Percentiles rank a stretch among this genome's conserved stretches.
These are phyloP conservation scores for Pythium periplocum DNA, from an alignment of 352 stramenopile genomes.

Conservation along the genomic window DNA sequence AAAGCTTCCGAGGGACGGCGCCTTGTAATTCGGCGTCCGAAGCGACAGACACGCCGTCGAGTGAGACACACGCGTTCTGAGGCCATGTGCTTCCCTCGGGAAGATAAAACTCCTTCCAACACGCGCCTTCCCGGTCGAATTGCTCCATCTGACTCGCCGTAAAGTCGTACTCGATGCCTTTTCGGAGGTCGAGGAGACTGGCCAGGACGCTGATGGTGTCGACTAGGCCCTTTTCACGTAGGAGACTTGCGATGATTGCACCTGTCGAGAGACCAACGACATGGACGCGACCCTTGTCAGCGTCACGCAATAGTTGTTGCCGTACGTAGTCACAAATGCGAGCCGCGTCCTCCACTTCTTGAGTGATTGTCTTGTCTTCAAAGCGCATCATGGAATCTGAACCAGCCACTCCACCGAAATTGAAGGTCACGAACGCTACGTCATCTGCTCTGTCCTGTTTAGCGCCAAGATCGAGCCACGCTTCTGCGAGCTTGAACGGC, in stretches of 20 bases:
- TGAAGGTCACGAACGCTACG: constrained; percentile 50
- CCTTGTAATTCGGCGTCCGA: constrained; percentile 5
- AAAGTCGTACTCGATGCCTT: constrained; percentile 58
- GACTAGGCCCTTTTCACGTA: constrained; percentile 33
- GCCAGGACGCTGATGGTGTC: constrained; percentile 59
- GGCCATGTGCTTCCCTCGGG: constrained; percentile 34
- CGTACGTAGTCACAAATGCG: constrained; percentile 42
- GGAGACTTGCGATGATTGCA: constrained; percentile 56
- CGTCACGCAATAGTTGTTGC: constrained; percentile 18
- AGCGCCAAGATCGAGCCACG: constrained; percentile 29
- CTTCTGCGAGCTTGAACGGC: constrained; percentile 47
- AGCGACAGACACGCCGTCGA: constrained; percentile 29
- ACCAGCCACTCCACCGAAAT: constrained; percentile 60
- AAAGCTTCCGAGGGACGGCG: constrained; percentile 38
- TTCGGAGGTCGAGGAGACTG: constrained; percentile 41
- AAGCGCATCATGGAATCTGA: constrained; percentile 50
- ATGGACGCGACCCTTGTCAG: constrained; percentile 29
- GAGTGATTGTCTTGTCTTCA: constrained; percentile 45
- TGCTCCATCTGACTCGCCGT: constrained; percentile 39
- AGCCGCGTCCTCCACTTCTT: constrained; percentile 53
- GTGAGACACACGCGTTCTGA: constrained; percentile 28
- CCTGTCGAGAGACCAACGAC: constrained; percentile 67
- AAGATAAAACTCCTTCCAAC: constrained; percentile 74
- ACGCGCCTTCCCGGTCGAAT: constrained; percentile 28
- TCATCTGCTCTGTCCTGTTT: background rate